Evolutionary conservation across 305 asterid genomes (phyloP).

Genomic region (Petunia hybrid): DNA sequence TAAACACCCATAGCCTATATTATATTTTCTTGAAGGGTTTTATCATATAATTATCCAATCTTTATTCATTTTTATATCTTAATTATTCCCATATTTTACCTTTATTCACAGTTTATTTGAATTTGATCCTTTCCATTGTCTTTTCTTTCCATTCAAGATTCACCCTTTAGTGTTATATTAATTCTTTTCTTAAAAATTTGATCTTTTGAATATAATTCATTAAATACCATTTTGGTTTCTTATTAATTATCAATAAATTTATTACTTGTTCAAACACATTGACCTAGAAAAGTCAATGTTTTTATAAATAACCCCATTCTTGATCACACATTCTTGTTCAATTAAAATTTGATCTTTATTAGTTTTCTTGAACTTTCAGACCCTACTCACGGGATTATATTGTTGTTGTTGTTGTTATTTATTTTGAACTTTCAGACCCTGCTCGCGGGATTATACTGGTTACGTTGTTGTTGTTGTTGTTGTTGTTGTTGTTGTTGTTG

Average conservation of each 20-base stretch:
- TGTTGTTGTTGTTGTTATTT: too few species aligned
- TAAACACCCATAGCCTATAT: neutral
- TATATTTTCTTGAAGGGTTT: neutral
- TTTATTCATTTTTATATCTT: neutral
- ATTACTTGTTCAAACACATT: conserved; percentile 4
- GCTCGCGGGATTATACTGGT: too few species aligned
- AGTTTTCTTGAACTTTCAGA: too few species aligned
- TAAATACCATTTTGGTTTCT: neutral
- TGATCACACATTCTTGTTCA: conserved; percentile 1
- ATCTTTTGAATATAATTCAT: neutral
- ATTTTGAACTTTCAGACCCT: too few species aligned
- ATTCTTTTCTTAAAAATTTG: neutral
- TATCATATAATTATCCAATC: neutral
- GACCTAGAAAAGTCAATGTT: conserved; percentile 28
- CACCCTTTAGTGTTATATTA: neutral
- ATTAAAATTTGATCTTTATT: neutral
- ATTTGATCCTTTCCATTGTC: conserved; percentile 10
- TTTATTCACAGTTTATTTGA: neutral
- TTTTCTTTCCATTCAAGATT: neutral
- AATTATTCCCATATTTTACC: neutral
- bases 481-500: conserved; percentile 14
- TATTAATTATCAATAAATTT: neutral
- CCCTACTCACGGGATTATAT: too few species aligned
- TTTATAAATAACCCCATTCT: neutral
- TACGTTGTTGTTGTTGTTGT: neutral